Conservation (phyloP, 257 asterid species). For the Schizonepeta tenuifolia region DNA sequence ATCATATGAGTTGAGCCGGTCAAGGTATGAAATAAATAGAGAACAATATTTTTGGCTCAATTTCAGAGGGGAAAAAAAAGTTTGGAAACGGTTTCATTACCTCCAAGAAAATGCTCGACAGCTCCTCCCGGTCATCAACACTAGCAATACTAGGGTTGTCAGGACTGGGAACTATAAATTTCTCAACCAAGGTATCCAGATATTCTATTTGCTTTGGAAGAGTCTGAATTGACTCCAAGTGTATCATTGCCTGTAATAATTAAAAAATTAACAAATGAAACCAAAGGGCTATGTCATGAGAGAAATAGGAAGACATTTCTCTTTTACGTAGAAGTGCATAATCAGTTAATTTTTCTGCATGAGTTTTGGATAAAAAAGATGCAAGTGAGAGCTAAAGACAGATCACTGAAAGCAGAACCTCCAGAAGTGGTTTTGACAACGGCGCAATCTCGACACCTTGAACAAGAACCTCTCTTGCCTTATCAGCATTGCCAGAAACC, state of each 20-base stretch:
- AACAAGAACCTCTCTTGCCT: conserved; percentile 58
- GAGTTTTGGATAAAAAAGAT: neutral
- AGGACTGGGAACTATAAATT: conserved; percentile 58
- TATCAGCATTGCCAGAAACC: conserved; percentile 70
- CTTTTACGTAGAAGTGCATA: neutral
- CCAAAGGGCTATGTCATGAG: conserved; percentile 12
- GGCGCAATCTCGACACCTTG: conserved; percentile 75
- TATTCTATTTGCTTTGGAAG: conserved; percentile 81
- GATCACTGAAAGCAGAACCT: conserved; percentile 53
- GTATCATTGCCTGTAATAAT: conserved; percentile 83
- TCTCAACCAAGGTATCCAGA: conserved; percentile 81
- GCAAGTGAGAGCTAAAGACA: conserved; percentile 6
- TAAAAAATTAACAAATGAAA: conserved; percentile 26
- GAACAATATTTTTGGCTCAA: neutral
- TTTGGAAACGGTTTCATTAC: conserved; percentile 40
- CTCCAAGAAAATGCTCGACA: conserved; percentile 94
- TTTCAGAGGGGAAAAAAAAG: neutral
- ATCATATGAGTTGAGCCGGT: neutral
- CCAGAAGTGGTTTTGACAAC: conserved; percentile 85
- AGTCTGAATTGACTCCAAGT: conserved; percentile 89
- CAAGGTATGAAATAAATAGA: neutral
- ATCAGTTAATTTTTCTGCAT: neutral
- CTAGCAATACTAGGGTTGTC: conserved; percentile 65
- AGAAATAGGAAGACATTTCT: neutral
- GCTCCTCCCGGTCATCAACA: conserved; percentile 84